Evolutionary conservation across 148 eudicot species (phyloP), one percentile per base, ranked within the genome.

Genomic region (Beta vulgaris): DNA sequence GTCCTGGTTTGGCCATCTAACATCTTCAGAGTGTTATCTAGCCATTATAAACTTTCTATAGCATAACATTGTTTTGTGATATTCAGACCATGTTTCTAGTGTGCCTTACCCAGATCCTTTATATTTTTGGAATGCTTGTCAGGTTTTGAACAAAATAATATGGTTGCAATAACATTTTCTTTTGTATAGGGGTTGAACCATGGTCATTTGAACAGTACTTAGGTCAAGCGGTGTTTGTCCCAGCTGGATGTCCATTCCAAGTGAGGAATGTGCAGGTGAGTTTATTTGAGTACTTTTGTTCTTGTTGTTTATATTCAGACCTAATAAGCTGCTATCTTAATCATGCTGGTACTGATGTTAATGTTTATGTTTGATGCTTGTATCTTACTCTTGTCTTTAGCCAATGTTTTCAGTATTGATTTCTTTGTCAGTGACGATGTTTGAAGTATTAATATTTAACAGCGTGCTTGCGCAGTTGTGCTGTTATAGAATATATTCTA

Each of bases 241-340:
- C 98, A 43, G 93, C 98, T 80, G 98, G 98, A 72, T 91, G 97
- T 82, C 93, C 97, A 59, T 90, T 89, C 77, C 98, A 94, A 92
- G 91, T 89, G 37, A 82, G 96, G 78, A 82, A 94, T 81, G 87
- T 90, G 82, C 96, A 89, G 93, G 98, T 94, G 80, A 85, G 88
- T 81, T 25, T 71, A 49, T 51, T 26, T 57, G 43, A 61, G 16
- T 39, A 19, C 75, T 23, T 40, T 65, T 36, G 28, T 34, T 60
- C 58, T 68, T 59, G 70, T 14, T 66, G 65, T 65, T 54, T 48
- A 10, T 23, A 44, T 42, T 49, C 23, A 40, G 36, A 49, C 32
- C 19, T 53, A 54, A 60, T 44, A 35, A 3, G 35, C 32, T 42
- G 76, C 23, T 69, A 65, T 36, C 26, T 23, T 55, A 65, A 16